phyloP scores from a whole-genome alignment of 768 basidiomycete species.

The Pulveroboletus sp. region DNA sequence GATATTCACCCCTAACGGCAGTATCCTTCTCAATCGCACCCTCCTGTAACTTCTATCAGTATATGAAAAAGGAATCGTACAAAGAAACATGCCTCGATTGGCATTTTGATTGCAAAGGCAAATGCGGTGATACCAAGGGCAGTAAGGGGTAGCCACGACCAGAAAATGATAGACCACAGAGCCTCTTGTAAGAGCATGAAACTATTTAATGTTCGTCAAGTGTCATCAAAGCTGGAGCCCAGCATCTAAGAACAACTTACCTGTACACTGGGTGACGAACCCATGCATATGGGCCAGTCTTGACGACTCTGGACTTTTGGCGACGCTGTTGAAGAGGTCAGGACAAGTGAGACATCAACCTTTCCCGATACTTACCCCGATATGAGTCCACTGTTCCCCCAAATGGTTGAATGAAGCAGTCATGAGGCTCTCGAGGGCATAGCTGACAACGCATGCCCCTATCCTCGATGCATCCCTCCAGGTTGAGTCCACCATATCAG shows the following conservation, averaged over 20 bases:
- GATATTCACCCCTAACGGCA: conserved; percentile 21
- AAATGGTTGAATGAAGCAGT: conserved; percentile 4
- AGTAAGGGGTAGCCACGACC: conserved; percentile 29
- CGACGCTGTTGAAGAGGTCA: conserved; percentile 18
- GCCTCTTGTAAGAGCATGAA: conserved; percentile 17
- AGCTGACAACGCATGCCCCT: conserved; percentile 17
- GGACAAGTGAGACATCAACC: not conserved
- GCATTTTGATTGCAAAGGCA: conserved; percentile 28
- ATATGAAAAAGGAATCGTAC: not conserved
- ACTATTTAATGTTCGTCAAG: not conserved
- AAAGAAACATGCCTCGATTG: conserved; percentile 24
- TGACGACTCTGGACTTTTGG: conserved; percentile 29
- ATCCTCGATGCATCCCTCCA: conserved; percentile 11
- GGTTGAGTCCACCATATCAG: conserved; percentile 3
- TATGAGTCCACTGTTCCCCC: conserved; percentile 28
- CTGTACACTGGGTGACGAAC: conserved; percentile 33
- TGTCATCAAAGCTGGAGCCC: not conserved
- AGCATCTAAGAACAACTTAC: conserved; percentile 8
- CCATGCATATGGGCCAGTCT: conserved; percentile 31
- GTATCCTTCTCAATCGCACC: conserved; percentile 23
- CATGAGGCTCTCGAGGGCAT: conserved; percentile 3
- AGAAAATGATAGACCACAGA: conserved; percentile 24
- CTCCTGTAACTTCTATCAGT: conserved; percentile 16
- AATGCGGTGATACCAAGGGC: conserved; percentile 13
- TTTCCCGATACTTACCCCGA: conserved; percentile 12